Evolutionary conservation across 176 grass and related monocot species (phyloP), one percentile per base, ranked within the genome.

Genomic region (Rhynchospora pubera): DNA sequence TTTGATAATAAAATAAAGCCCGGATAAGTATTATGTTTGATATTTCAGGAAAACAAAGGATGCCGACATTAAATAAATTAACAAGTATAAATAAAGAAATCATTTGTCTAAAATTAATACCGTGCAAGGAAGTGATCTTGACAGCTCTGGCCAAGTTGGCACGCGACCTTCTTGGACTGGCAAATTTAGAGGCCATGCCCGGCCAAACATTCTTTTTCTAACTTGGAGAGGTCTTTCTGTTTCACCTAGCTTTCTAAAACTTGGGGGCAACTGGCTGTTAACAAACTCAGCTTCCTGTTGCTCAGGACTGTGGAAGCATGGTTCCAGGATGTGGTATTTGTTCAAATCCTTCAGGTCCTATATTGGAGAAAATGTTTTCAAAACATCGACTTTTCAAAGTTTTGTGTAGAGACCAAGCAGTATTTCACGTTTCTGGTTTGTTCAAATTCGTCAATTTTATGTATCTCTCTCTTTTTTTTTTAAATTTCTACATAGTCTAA

Each of bases 121-220:
- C 81, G 79, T 98, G 86, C 95, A 98, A 34, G 89, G 89, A 91
- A 98, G 88, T 82, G 88, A 88, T 79, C 85, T 69, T 58, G 85
- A 88, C 70, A 94, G 89, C 21, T 94, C 88, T 48, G 92, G 85
- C 90, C 95, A 98, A 63, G 88, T 80, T 0, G 89, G 87, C 46
- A 94, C 42, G 3, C 58, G 89, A 57, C 92, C 92, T 56, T 58
- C 30, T 55, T 51, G 86, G 11, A 94, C 82, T 45, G 88, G 61
- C 56, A 85, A 51, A 75, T 91, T 87, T 4, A 92, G 84, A 83
- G 92, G 95, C 92, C 95, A 98, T 74, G 92, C 85, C 21, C 90
- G 90, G 9, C 95, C 95, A 22, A 89, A 87, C 90, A 98, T 98
- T 86, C 92, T 87, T 88, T 98, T 98, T 78, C 95, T 88, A 65